These are phyloP conservation scores for Collybia mongolica DNA, from an alignment of 768 basidiomycete species.

Conservation along the genomic window DNA sequence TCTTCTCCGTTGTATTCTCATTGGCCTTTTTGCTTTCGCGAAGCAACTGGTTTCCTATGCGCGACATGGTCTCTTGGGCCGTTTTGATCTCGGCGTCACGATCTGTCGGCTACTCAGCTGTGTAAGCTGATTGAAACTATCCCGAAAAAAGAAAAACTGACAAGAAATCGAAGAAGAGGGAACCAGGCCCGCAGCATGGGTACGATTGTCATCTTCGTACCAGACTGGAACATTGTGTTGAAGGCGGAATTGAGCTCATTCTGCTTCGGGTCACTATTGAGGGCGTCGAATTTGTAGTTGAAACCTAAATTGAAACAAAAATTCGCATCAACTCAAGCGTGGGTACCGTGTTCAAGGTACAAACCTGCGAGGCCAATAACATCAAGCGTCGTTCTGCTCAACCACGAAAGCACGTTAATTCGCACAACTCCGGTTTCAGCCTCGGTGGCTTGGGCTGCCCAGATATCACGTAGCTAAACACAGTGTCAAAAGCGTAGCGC, in stretches of 20 bases:
- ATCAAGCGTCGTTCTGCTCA: constrained; percentile 70
- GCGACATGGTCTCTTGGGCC: constrained; percentile 31
- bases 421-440: constrained; percentile 19
- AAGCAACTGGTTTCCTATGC: constrained; percentile 40
- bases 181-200: constrained; percentile 22
- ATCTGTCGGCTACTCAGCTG: constrained; percentile 10
- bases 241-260: constrained; percentile 49
- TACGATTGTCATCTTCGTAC: constrained; percentile 25
- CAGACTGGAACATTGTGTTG: constrained; percentile 39
- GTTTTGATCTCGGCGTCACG: constrained; percentile 10
- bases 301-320: constrained; percentile 22
- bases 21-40: constrained; percentile 34
- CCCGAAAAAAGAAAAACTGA: constrained; percentile 12
- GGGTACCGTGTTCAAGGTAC: constrained; percentile 34
- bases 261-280: constrained; percentile 19
- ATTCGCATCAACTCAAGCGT: constrained; percentile 19
- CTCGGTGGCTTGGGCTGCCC: constrained; percentile 30
- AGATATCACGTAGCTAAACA: constrained; percentile 46
- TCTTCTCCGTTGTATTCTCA: background rate
- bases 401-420: constrained; percentile 63
- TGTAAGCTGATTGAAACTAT: background rate
- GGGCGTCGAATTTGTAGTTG: constrained; percentile 25
- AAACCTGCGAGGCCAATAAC: constrained; percentile 71
- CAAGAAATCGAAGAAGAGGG: constrained; percentile 32
- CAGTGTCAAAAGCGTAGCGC: background rate